phyloP scores from a whole-genome alignment of 257 asterid species.

The Nicotiana knightiana region DNA sequence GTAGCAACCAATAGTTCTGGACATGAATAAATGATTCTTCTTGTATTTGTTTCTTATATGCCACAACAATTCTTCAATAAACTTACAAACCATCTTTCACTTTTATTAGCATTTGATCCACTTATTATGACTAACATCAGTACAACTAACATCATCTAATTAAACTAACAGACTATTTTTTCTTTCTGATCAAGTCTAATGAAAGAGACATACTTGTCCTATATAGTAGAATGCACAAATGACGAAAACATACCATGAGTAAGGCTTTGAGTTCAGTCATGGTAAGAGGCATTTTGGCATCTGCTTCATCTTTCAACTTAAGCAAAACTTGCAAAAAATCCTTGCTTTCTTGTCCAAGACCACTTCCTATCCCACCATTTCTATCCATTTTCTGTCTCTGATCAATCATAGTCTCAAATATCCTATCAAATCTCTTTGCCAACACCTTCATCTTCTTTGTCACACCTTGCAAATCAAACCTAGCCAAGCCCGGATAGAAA shows the following conservation, averaged over 20 bases:
- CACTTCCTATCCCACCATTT: not conserved
- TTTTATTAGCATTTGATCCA: not conserved
- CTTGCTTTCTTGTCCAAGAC: conserved; percentile 13
- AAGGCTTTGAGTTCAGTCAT: conserved; percentile 61
- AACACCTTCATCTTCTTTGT: conserved; percentile 38
- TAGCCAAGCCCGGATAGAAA: conserved; percentile 50
- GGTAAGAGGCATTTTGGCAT: conserved; percentile 43
- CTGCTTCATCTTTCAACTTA: conserved; percentile 41
- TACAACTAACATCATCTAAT: no score
- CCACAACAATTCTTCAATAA: not conserved
- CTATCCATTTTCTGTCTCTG: conserved; percentile 27
- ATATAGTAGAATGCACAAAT: not conserved
- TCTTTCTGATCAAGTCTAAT: not conserved
- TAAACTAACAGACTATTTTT: not conserved
- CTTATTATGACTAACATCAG: not conserved
- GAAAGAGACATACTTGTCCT: not conserved
- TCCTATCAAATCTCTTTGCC: conserved; percentile 42
- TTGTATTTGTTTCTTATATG: not conserved
- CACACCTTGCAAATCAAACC: conserved; percentile 64
- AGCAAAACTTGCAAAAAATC: conserved; percentile 64
- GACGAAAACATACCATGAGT: conserved; percentile 44
- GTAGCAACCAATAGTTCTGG: not conserved
- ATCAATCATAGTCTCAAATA: conserved; percentile 48
- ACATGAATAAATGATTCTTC: not conserved
- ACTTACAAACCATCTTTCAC: not conserved